A percentile compares a stretch with the other conserved stretches of the same genome.
Evolutionary conservation across 768 basidiomycete species (phyloP).

Genomic region (Lepiota subincarnata): DNA sequence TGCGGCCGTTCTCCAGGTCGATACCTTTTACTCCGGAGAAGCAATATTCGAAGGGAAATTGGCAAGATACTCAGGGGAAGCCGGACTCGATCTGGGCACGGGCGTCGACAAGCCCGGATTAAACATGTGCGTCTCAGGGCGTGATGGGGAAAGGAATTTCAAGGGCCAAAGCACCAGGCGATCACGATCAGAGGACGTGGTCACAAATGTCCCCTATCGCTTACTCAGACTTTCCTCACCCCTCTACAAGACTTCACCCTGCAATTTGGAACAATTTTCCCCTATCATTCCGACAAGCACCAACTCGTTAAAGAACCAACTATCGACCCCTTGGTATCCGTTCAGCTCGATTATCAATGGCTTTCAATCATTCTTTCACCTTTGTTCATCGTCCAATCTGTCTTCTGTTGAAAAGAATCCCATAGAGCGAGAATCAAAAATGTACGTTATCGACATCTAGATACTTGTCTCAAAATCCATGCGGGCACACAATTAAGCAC

Average conservation of each 20-base stretch:
- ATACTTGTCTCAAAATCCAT: neutral
- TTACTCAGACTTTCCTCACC: constrained; percentile 12
- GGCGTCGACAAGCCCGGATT: constrained; percentile 8
- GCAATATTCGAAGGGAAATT: constrained; percentile 79
- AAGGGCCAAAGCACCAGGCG: constrained; percentile 14
- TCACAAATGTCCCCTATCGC: neutral
- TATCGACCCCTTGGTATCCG: neutral
- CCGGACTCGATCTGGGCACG: constrained; percentile 31
- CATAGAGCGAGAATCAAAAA: neutral
- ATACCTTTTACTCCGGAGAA: constrained; percentile 68
- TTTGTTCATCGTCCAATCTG: neutral
- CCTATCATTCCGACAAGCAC: constrained; percentile 19
- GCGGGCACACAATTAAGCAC: too few species aligned
- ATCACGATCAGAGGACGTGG: constrained; percentile 9
- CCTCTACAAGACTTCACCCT: constrained; percentile 16
- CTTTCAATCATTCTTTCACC: constrained; percentile 1
- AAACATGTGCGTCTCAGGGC: constrained; percentile 14
- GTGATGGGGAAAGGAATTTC: constrained; percentile 12
- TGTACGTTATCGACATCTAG: neutral
- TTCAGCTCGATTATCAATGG: neutral
- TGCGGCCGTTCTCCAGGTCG: constrained; percentile 49
- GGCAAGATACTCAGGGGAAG: constrained; percentile 76
- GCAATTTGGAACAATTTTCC: constrained; percentile 17
- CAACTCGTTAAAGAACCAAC: neutral
- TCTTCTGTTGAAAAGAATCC: neutral